Base-by-base conservation (phyloP, 208 protist species). In the Acanthamoeba culbertsoni region DNA sequence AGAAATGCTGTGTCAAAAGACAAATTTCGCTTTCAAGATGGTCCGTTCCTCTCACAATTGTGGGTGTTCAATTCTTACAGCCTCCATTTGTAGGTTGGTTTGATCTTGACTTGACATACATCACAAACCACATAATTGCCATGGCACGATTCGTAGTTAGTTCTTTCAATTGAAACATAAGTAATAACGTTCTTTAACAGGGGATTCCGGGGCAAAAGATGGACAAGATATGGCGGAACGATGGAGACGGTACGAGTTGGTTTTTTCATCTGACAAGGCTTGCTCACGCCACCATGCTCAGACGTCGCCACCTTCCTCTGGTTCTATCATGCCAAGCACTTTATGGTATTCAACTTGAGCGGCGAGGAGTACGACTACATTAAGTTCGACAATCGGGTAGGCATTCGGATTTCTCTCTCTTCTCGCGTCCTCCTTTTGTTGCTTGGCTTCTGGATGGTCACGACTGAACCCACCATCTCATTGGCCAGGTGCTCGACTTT, bases 1-100 rank as follows among this genome's bases (percentile, higher is more conserved):
- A 45, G 82, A 43, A 68, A 90, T 68, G 82, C 82, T 1, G 97
- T 98, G 23, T 97, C 95, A 35, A 96, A 97, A 48, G 95, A 97
- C 45, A 98, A 98, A 65, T 86, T 96, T 26, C 96, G 97, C 59
- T 98, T 97, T 95, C 94, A 96, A 73, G 93, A 95, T 10, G 96
- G 97, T 43, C 8, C 43, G 43, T 42, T 33, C 20, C 14, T n/a
- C 65, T n/a, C 0, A 16, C 35, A 6, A 63, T 63, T 18, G 18
- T 16, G n/a, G 20, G 14, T 0, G 2, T 28, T 12, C 26, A 28
- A 65, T 65, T 65, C n/a, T 59, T 59, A 59, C 33, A 2, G 2
- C 43, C 51, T 75, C 12, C 12, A n/a, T 26, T 7, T 75, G 45
- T 5, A 84, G 73, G 73, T 18, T 84, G 73, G 73, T 84, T 84